These are phyloP conservation scores for Pseudonitzschia delicatissima DNA, from an alignment of 108 stramenopile species.

Conservation along the genomic window DNA sequence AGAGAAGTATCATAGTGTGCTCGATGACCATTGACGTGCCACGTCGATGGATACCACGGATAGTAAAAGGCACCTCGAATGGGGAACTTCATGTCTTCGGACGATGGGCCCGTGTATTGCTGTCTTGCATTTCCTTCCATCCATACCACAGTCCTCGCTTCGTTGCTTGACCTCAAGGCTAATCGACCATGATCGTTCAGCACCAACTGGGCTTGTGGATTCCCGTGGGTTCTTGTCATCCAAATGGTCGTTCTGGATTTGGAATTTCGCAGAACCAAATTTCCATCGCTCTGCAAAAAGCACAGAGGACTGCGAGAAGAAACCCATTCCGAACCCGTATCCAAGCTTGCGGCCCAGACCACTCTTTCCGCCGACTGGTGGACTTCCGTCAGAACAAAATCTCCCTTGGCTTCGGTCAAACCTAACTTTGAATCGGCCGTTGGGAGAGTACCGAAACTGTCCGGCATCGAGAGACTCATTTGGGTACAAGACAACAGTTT, in stretches of 20 bases:
- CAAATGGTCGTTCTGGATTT: conserved; percentile 12
- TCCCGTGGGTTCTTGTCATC: conserved; percentile 21
- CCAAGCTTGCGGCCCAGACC: neutral
- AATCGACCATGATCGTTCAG: conserved; percentile 27
- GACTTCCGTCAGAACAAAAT: neutral
- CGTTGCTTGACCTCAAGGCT: conserved; percentile 4
- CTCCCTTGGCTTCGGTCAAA: neutral
- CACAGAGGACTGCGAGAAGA: neutral
- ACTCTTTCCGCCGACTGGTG: neutral
- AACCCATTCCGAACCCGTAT: neutral
- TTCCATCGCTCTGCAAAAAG: conserved; percentile 30
- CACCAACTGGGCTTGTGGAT: conserved; percentile 18
- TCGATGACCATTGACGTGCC: conserved; percentile 23
- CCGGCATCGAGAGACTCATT: neutral
- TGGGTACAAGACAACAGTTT: neutral
- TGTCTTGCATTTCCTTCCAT: conserved; percentile 25
- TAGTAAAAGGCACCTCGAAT: conserved; percentile 34
- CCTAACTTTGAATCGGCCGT: neutral
- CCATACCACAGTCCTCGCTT: conserved; percentile 13
- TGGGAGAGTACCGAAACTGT: neutral
- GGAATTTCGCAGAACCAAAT: conserved; percentile 20
- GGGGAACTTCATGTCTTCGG: conserved; percentile 13
- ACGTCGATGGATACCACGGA: conserved; percentile 38
- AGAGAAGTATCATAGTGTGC: conserved; percentile 12
- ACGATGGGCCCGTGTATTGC: conserved; percentile 20